These are phyloP conservation scores for Trametopsis cervina DNA, from an alignment of 768 basidiomycete genomes.

Conservation along the genomic window DNA sequence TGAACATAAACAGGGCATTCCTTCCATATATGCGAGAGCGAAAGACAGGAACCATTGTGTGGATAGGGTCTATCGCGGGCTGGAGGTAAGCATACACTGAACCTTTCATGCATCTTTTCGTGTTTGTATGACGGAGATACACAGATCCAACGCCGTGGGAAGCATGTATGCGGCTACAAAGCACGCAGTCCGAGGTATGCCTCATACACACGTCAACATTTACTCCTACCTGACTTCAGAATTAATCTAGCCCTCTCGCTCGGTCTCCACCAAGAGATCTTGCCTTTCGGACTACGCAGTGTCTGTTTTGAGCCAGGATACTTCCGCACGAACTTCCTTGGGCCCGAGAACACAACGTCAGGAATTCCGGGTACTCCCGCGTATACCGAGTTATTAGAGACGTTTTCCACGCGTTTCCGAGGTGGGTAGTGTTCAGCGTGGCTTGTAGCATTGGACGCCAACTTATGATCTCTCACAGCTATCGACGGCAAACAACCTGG, in stretches of 20 bases:
- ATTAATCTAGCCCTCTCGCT: slow-evolving; percentile 23
- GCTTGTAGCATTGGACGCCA: too few relatives aligned
- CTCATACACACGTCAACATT: slow-evolving; percentile 17
- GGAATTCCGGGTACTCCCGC: slow-evolving; percentile 9
- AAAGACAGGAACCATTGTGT: slow-evolving; percentile 36
- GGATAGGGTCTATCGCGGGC: slow-evolving; percentile 32
- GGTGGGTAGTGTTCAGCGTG: too few relatives aligned
- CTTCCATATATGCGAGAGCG: slow-evolving; percentile 41
- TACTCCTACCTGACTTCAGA: not conserved
- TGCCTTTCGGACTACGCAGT: slow-evolving; percentile 9
- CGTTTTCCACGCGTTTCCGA: not conserved
- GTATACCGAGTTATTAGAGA: slow-evolving; percentile 18
- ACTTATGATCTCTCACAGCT: slow-evolving; percentile 1
- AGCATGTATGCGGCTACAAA: slow-evolving; percentile 36
- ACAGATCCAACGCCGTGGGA: slow-evolving; percentile 13
- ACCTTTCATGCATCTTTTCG: not conserved
- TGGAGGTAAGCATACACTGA: slow-evolving; percentile 9
- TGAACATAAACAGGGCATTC: slow-evolving; percentile 39
- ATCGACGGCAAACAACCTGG: slow-evolving; percentile 18
- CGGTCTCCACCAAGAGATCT: slow-evolving; percentile 17
- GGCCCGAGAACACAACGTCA: slow-evolving; percentile 1
- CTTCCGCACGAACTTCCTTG: slow-evolving; percentile 12
- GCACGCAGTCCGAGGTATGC: slow-evolving; percentile 26
- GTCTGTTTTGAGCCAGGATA: slow-evolving; percentile 10
- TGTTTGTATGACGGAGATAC: not conserved